A percentile compares a stretch with the other conserved stretches of the same genome.
These are phyloP conservation scores for Vitis rupestris DNA, from an alignment of 164 flowering plant genomes.

Conservation along the genomic window DNA sequence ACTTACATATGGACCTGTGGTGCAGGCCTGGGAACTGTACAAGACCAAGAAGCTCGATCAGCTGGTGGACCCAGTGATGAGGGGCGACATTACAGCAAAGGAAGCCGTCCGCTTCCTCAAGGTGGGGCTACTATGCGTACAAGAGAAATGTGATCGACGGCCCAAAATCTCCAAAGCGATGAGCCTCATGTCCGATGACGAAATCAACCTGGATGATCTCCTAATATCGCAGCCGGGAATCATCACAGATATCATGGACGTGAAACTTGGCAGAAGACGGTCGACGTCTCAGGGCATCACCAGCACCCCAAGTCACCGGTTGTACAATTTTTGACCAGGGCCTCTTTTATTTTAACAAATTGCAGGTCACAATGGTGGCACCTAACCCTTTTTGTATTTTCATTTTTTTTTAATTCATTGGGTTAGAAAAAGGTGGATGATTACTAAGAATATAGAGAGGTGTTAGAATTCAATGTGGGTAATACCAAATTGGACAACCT, in stretches of 20 bases:
- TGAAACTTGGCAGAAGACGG: conserved; percentile 6
- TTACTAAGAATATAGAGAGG: too few species aligned
- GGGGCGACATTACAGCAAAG: background rate
- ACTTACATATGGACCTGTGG: too few species aligned
- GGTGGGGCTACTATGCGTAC: conserved; percentile 25
- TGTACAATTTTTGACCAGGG: too few species aligned
- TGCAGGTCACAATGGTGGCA: too few species aligned
- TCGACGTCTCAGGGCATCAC: background rate
- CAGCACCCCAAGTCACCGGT: background rate
- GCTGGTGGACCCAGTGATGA: conserved; percentile 25
- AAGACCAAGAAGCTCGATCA: conserved; percentile 8
- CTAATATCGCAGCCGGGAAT: conserved; percentile 18
- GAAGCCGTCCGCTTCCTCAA: conserved; percentile 24
- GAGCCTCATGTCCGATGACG: conserved; percentile 14
- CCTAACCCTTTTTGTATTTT: too few species aligned
- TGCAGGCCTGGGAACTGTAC: conserved; percentile 32
- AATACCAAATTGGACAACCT: too few species aligned
- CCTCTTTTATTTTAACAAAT: too few species aligned
- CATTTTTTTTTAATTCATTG: too few species aligned
- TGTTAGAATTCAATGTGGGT: too few species aligned
- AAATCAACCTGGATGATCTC: conserved; percentile 4
- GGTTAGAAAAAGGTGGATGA: too few species aligned
- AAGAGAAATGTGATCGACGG: conserved; percentile 17
- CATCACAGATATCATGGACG: conserved; percentile 12
- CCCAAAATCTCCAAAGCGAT: conserved; percentile 19